Percentiles rank a stretch among this genome's conserved stretches.
Conservation (phyloP, 2,329 filamentous ascomycete genomes). For the Botryotinia calthae region DNA sequence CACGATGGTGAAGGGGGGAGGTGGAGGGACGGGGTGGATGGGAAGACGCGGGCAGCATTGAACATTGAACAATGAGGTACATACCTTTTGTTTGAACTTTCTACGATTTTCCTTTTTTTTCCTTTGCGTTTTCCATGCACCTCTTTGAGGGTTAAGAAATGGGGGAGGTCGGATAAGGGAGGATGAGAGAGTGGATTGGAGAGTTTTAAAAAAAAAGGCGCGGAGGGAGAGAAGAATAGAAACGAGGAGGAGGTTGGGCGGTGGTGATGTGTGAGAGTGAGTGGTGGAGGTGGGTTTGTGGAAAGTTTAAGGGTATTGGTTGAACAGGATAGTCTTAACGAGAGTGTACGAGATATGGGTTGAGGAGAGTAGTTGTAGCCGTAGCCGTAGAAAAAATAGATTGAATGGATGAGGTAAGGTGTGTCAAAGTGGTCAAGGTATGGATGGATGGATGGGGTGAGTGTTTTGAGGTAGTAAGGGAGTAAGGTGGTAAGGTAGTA, state of each 20-base stretch:
- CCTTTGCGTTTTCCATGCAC: slow-evolving; percentile 23
- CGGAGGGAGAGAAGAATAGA: slow-evolving; percentile 22
- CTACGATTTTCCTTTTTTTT: not conserved
- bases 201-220: slow-evolving; percentile 28
- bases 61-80: slow-evolving; percentile 24
- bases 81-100: slow-evolving; percentile 28
- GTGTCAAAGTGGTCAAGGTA: slow-evolving; percentile 15
- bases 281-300: slow-evolving; percentile 26
- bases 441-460: not conserved
- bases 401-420: slow-evolving; percentile 22
- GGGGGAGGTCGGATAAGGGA: slow-evolving; percentile 31
- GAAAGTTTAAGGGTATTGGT: slow-evolving; percentile 22
- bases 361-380: slow-evolving; percentile 19
- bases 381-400: slow-evolving; percentile 10
- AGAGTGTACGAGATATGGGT: slow-evolving; percentile 5
- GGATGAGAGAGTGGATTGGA: slow-evolving; percentile 36
- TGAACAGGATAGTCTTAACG: slow-evolving; percentile 18
- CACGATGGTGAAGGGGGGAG: slow-evolving; percentile 16
- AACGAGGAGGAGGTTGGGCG: slow-evolving; percentile 30
- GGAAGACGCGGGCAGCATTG: slow-evolving; percentile 30
- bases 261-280: slow-evolving; percentile 33
- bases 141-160: slow-evolving; percentile 30
- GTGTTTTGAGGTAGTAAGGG: slow-evolving; percentile 2
- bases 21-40: slow-evolving; percentile 20
- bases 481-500: slow-evolving; percentile 12